Evolutionary conservation across 495 filamentous ascomycete species (phyloP), one percentile per base, ranked within the genome.

Genomic region (Neurospora sp.): DNA sequence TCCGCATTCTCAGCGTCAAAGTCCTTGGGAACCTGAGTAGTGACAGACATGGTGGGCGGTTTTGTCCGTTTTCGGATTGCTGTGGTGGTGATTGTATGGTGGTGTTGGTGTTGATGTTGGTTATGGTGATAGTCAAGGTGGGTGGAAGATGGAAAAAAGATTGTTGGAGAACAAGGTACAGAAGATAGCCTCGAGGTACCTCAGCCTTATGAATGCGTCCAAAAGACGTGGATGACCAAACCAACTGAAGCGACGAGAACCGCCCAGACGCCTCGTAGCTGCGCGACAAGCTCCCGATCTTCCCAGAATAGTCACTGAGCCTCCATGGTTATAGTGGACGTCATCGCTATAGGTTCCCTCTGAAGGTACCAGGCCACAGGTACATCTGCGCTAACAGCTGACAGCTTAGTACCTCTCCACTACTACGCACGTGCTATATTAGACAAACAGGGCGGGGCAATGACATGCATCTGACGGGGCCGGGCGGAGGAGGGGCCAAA

Each of bases 1-100:
- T 83, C 82, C 41, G 85, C 85, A 72, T 85, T 78, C 14, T 83
- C 81, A 27, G 85, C 81, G 71, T 86, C 80, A 70, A 87, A 87
- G 75, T 79, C 74, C 39, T 76, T 75, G 71, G 84, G 85, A 16
- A 80, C 78, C 12, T 41, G 69, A 8, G 48, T 48, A 37, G 72
- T 46, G 73, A 75, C 73, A 23, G 27, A 12, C 39, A 18, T 69
- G 27, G 31, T 39, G 20, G 37, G 37, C 27, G 16, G 11, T 10
- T 66, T n/a, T 69, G 18, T 71, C 31, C 0, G 46, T 38, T 23
- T 23, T 12, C 46, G n/a, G 10, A 6, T 12, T 54, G 20, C 4
- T 9, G 16, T 35, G 54, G 2, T 59, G 48, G 1, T 35, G 46
- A 2, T 16, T 62, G 54, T 62, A 20, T 54, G 48, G 20, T 35